Percentiles rank a stretch among this genome's conserved stretches.
These are phyloP conservation scores for Trichoderma cornu-damae DNA, from an alignment of 2,329 filamentous ascomycete species.

Conservation along the genomic window DNA sequence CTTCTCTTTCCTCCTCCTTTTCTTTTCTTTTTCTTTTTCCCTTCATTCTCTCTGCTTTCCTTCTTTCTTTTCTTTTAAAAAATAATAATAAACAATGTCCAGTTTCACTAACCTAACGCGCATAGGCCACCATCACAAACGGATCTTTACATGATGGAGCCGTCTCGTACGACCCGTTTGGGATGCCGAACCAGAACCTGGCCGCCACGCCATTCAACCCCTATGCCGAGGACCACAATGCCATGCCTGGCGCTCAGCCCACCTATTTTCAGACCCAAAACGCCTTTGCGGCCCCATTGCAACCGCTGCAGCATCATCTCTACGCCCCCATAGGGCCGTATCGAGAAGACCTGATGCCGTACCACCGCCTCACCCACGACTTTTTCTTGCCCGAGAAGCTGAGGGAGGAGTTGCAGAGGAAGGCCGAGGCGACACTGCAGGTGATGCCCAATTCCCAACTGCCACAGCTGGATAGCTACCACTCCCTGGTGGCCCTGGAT, in stretches of 20 bases:
- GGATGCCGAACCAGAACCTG: slow-evolving; percentile 50
- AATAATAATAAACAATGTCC: background rate
- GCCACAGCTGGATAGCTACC: slow-evolving; percentile 79
- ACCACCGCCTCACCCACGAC: slow-evolving; percentile 82
- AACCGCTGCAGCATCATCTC: slow-evolving; percentile 82
- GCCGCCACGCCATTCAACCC: slow-evolving; percentile 60
- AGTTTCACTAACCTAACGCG: background rate
- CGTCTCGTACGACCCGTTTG: slow-evolving; percentile 57
- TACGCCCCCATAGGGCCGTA: slow-evolving; percentile 86
- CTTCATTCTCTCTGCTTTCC: too few species aligned
- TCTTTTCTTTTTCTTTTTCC: too few species aligned
- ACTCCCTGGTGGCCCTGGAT: slow-evolving; percentile 86
- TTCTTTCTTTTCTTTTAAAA: too few species aligned
- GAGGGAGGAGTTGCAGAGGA: slow-evolving; percentile 83
- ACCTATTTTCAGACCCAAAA: slow-evolving; percentile 62
- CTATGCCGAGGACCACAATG: slow-evolving; percentile 67
- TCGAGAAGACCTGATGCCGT: slow-evolving; percentile 72
- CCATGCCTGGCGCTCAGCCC: slow-evolving; percentile 51
- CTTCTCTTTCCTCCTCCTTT: background rate
- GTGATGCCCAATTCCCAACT: slow-evolving; percentile 73
- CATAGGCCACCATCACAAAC: slow-evolving; percentile 39
- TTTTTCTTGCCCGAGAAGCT: slow-evolving; percentile 86
- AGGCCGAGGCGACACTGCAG: slow-evolving; percentile 78
- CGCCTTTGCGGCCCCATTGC: slow-evolving; percentile 48
- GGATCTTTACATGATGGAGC: slow-evolving; percentile 44